Base-by-base conservation (phyloP, 2,329 filamentous ascomycete species). In the Magnaporthiopsis incrustans region DNA sequence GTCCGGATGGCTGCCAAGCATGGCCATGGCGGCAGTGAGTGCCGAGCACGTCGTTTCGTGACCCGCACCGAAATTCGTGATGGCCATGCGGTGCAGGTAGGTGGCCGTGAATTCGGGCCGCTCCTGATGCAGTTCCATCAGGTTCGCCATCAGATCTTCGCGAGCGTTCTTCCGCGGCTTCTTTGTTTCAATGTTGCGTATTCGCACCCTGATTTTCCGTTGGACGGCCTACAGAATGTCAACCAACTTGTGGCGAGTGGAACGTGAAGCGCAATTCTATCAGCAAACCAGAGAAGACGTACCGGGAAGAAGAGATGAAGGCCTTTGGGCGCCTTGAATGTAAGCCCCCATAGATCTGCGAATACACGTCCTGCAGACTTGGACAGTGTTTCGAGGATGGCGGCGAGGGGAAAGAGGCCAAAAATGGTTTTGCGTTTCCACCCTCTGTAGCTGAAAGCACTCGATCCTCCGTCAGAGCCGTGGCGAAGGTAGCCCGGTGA, bases 41-140 rank as follows among this genome's bases (percentile, higher is more conserved):
- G 82, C 81, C 1, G 81, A 81, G 14, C 80, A 80, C 73, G 83
- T 76, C 0, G 82, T 84, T 68, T 84, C 82, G 65, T 84, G 82
- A 0, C 82, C 82, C 1, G 82, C 82, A 14, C 82, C 82, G 67
- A 84, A 84, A 66, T 84, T 84, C 2, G 82, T 83, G 2, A 82
- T 74, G 2, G 79, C 80, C 74, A 84, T 80, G 33, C 81, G 79
- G 3, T 78, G 77, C 12, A 84, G 74, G 63, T 84, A 83, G 0
- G 68, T 71, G 32, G 80, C 77, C 0, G 69, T 79, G 65, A 84
- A 83, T 7, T 77, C 77, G 0, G 80, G 77, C 26, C 76, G 78
- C 5, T 76, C 71, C 18, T 73, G 71, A 68, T 83, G 78, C 0
- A 84, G 71, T 30, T 74, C 71, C 18, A 84, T 77, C 1, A 84